A percentile compares a stretch with the other conserved stretches of the same genome.
Evolutionary conservation across 805 yeast genomes (phyloP).

Genomic region (Zygoascus biomembranicola): DNA sequence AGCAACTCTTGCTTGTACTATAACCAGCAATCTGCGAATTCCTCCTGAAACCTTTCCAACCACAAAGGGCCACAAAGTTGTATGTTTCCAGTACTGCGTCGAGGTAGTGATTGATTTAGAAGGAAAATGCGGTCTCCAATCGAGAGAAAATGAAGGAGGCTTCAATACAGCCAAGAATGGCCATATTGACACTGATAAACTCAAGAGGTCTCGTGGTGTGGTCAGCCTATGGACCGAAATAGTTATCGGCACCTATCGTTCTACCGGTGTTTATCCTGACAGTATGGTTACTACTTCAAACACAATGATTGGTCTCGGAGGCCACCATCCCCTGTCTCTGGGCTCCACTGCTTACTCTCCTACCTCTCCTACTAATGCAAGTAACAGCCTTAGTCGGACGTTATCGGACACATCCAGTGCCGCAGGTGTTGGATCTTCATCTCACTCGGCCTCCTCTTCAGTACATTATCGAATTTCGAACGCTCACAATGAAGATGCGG

Average conservation of each 20-base stretch:
- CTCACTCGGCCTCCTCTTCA: background rate
- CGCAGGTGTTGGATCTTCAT: background rate
- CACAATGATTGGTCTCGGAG: background rate
- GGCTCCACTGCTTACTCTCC: background rate
- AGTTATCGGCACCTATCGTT: conserved; percentile 58
- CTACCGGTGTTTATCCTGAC: background rate
- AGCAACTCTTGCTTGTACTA: conserved; percentile 43
- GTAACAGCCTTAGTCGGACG: background rate
- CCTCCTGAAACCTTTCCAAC: conserved; percentile 88
- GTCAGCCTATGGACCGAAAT: conserved; percentile 75
- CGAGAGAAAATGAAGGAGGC: conserved; percentile 10
- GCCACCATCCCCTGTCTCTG: background rate
- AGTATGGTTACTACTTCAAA: background rate
- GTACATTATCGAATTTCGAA: background rate
- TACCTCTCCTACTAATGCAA: background rate
- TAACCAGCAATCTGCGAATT: conserved; percentile 56
- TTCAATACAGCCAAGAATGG: background rate
- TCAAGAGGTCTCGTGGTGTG: conserved; percentile 68
- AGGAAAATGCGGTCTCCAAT: conserved; percentile 38
- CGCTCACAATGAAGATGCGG: background rate
- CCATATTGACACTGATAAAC: conserved; percentile 70
- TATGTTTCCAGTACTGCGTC: conserved; percentile 74
- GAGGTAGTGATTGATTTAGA: conserved; percentile 79
- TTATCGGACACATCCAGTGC: background rate
- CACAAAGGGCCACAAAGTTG: conserved; percentile 58